Conservation (phyloP, 306 rosid species). For the Pachyrhizus erosus region DNA sequence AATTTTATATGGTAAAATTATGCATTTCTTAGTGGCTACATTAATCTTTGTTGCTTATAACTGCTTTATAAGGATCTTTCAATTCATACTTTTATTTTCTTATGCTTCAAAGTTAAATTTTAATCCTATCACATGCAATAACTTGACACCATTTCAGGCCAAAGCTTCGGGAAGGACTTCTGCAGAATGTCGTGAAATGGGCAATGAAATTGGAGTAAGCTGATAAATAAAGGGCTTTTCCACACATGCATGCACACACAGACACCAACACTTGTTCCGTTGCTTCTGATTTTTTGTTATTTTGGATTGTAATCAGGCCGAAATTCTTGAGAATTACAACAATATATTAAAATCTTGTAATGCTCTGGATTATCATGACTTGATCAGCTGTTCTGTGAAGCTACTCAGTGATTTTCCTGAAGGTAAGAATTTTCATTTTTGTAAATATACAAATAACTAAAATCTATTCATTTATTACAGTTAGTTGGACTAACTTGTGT, state of each 20-base stretch:
- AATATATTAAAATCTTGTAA: conserved; percentile 82
- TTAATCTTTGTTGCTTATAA: conserved; percentile 19
- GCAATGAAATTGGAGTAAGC: conserved; percentile 88
- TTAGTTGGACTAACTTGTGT: conserved; percentile 49
- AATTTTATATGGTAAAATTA: background rate
- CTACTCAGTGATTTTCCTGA: conserved; percentile 83
- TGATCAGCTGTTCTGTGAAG: conserved; percentile 89
- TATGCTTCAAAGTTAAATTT: conserved; percentile 8
- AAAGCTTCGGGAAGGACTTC: conserved; percentile 87
- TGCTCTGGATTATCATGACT: conserved; percentile 95
- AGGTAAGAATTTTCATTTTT: conserved; percentile 60
- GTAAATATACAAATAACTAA: conserved; percentile 15
- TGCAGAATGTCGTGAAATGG: conserved; percentile 63
- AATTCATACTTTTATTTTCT: conserved; percentile 17
- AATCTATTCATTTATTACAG: conserved; percentile 37
- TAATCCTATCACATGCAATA: conserved; percentile 26
- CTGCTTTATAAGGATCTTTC: conserved; percentile 30
- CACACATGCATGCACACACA: conserved; percentile 27
- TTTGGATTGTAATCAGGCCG: conserved; percentile 66
- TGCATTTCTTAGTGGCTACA: conserved; percentile 27
- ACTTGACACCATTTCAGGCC: conserved; percentile 64
- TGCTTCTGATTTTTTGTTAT: conserved; percentile 45
- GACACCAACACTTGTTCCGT: conserved; percentile 19
- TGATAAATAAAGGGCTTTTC: conserved; percentile 40
- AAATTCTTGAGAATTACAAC: conserved; percentile 76